Conservation (phyloP, 2,329 filamentous ascomycete species). For the Aureobasidium sp. region DNA sequence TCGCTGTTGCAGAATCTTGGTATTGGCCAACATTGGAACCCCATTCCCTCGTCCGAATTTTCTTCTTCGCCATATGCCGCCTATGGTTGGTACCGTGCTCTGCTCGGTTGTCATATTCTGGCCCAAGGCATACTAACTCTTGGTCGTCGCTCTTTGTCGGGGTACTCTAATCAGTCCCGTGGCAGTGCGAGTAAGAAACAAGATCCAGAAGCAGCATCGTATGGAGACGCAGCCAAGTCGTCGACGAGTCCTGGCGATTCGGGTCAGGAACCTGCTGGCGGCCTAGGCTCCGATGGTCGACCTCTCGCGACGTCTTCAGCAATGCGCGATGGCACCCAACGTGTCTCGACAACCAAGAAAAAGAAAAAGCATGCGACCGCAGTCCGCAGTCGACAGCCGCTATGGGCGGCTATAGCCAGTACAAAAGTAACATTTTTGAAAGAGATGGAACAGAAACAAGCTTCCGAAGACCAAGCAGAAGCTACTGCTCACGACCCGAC, state of each 20-base stretch:
- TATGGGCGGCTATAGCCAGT: conserved; percentile 90
- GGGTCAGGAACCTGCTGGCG: conserved; percentile 39
- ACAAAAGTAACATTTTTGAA: conserved; percentile 96
- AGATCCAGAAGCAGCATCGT: conserved; percentile 54
- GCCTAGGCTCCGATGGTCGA: conserved; percentile 40
- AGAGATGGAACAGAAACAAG: conserved; percentile 66
- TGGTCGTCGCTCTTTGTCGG: conserved; percentile 41
- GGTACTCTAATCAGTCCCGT: conserved; percentile 8
- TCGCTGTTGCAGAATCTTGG: conserved; percentile 31
- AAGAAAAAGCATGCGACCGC: conserved; percentile 86
- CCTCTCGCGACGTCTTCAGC: conserved; percentile 46
- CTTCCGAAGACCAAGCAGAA: conserved; percentile 63
- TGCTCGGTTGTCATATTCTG: conserved; percentile 67
- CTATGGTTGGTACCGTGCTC: conserved; percentile 60
- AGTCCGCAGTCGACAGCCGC: conserved; percentile 80
- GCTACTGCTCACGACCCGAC: conserved; percentile 50
- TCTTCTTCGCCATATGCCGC: conserved; percentile 36
- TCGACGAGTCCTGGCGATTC: conserved; percentile 25
- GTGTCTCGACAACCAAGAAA: conserved; percentile 62
- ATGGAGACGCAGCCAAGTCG: conserved; percentile 5
- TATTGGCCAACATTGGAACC: conserved; percentile 24
- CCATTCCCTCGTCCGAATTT: conserved; percentile 18
- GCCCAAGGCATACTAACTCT: conserved; percentile 66
- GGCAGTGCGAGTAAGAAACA: conserved; percentile 11
- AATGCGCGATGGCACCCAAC: conserved; percentile 49